Evolutionary conservation across 116 monocot species (phyloP).

Genomic region (Phalaenopsis hybrid): DNA sequence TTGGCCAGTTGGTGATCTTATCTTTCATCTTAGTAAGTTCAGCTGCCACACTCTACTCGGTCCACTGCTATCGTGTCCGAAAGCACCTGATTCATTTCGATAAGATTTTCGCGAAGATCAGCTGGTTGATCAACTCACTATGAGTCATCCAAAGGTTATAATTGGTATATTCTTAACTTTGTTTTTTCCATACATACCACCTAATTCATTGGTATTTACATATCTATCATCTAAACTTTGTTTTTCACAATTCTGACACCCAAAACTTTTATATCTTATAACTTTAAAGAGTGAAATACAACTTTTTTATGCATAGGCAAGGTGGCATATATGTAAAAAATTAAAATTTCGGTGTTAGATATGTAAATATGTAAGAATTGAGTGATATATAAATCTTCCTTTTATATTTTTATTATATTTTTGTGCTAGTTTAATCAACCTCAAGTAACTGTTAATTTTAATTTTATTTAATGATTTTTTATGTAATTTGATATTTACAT

Average conservation of each 20-base stretch:
- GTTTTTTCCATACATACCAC: no score
- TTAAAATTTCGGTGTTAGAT: no score
- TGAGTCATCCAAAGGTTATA: not conserved
- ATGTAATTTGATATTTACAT: not conserved
- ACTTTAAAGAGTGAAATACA: no score
- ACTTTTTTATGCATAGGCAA: no score
- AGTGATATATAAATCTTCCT: not conserved
- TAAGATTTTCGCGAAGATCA: constrained; percentile 35
- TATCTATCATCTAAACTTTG: not conserved
- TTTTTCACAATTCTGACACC: no score
- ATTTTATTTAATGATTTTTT: not conserved
- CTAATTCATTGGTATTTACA: no score
- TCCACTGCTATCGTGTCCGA: constrained; percentile 55
- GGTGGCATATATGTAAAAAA: no score
- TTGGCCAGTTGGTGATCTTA: constrained; percentile 57
- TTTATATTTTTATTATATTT: not conserved
- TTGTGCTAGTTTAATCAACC: not conserved
- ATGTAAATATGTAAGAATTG: no score
- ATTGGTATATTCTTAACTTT: not conserved
- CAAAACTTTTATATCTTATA: no score
- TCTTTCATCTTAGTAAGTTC: constrained; percentile 65
- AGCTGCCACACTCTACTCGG: constrained; percentile 61
- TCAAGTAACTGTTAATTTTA: not conserved
- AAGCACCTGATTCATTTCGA: constrained; percentile 87
- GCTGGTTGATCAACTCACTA: constrained; percentile 7